Evolutionary conservation across 441 rosid species (phyloP).

Genomic region (Viola pubescens): DNA sequence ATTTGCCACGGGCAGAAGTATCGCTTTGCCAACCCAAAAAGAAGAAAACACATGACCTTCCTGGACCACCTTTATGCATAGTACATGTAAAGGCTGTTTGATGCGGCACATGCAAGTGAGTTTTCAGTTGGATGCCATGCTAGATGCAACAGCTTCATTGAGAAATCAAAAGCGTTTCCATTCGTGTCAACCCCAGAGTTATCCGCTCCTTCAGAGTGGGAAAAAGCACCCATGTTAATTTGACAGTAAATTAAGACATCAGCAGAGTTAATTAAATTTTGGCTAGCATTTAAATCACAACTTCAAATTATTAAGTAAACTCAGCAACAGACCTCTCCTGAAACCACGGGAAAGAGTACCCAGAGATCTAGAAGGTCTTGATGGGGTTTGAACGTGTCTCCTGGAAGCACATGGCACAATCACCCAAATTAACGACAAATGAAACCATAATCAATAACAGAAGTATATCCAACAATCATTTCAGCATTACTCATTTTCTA

Average conservation of each 20-base stretch:
- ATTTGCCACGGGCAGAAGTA: conserved; percentile 7
- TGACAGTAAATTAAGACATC: background rate
- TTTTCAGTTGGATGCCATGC: conserved; percentile 94
- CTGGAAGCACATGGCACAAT: conserved; percentile 25
- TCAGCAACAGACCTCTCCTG: conserved; percentile 34
- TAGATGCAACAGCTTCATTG: conserved; percentile 73
- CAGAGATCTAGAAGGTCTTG: conserved; percentile 69
- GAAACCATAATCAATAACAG: background rate
- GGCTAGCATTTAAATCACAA: background rate
- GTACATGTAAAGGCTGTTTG: conserved; percentile 94
- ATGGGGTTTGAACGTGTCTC: conserved; percentile 59
- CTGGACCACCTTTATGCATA: conserved; percentile 44
- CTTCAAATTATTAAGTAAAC: background rate
- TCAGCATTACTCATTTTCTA: background rate
- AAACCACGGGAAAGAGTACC: conserved; percentile 59
- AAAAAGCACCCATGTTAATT: background rate
- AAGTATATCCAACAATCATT: background rate
- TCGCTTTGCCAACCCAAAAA: conserved; percentile 9
- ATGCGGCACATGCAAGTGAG: conserved; percentile 83
- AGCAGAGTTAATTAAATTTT: background rate
- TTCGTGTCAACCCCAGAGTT: conserved; percentile 55
- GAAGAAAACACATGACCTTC: conserved; percentile 13
- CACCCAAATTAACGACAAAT: background rate
- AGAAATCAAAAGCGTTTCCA: conserved; percentile 74
- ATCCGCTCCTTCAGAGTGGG: conserved; percentile 36